These are phyloP conservation scores for Clavispora carvajalis DNA, from an alignment of 805 yeast species.

Conservation along the genomic window DNA sequence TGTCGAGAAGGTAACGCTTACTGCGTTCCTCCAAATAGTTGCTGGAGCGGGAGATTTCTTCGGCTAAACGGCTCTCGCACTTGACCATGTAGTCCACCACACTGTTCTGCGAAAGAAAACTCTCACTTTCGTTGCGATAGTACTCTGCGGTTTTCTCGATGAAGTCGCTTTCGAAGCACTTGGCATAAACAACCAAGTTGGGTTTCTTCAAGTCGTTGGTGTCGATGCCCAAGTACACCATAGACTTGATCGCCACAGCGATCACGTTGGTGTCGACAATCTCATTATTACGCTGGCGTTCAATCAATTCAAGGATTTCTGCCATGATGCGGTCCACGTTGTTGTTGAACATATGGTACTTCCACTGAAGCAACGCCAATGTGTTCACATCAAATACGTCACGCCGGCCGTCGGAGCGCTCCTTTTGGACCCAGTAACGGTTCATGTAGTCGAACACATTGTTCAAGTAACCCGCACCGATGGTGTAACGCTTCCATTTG, in stretches of 20 bases:
- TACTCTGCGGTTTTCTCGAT: constrained; percentile 63
- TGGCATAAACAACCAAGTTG: constrained; percentile 74
- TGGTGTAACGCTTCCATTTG: constrained; percentile 83
- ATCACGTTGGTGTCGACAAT: constrained; percentile 62
- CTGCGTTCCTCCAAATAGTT: constrained; percentile 83
- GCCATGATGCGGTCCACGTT: constrained; percentile 55
- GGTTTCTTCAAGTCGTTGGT: constrained; percentile 82
- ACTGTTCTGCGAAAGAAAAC: constrained; percentile 64
- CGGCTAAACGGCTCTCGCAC: constrained; percentile 76
- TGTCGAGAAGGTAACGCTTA: constrained; percentile 67
- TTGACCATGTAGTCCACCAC: constrained; percentile 87
- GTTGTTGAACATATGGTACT: constrained; percentile 68
- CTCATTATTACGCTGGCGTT: constrained; percentile 73
- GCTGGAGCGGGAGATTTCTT: constrained; percentile 75
- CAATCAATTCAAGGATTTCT: constrained; percentile 73
- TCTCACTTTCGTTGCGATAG: constrained; percentile 62
- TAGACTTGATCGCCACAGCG: constrained; percentile 73
- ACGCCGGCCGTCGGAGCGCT: constrained; percentile 86
- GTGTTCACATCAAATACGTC: constrained; percentile 90
- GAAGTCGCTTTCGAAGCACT: constrained; percentile 72
- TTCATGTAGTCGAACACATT: constrained; percentile 94
- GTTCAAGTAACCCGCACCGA: constrained; percentile 87
- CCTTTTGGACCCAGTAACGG: constrained; percentile 96
- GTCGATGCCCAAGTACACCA: constrained; percentile 88
- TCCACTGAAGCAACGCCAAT: constrained; percentile 84